These are phyloP conservation scores for Xylaria multiplex DNA, from an alignment of 2,329 filamentous ascomycete species.

Conservation along the genomic window DNA sequence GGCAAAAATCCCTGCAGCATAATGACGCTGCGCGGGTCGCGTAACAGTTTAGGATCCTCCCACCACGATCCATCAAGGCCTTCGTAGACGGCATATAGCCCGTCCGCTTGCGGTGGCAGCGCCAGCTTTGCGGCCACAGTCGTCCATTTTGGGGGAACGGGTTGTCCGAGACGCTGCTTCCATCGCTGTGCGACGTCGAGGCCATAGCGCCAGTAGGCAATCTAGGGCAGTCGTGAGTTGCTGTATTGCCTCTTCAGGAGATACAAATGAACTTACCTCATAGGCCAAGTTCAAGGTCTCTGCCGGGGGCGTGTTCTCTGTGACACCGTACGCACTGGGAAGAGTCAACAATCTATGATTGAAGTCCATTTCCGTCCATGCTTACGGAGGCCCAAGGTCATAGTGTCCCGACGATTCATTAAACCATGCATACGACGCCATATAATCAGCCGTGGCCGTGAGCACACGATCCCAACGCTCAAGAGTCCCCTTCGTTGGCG, in stretches of 20 bases:
- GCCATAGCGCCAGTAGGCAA: conserved; percentile 62
- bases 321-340: conserved; percentile 57
- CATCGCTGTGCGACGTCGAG: conserved; percentile 57
- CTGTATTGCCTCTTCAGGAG: neutral
- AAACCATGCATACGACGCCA: conserved; percentile 49
- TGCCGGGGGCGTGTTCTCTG: conserved; percentile 61
- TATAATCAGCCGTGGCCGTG: conserved; percentile 47
- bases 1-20: conserved; percentile 59
- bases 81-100: conserved; percentile 59
- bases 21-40: conserved; percentile 57
- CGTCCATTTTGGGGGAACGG: conserved; percentile 54
- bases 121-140: conserved; percentile 56
- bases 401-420: conserved; percentile 46
- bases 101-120: conserved; percentile 54
- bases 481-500: conserved; percentile 42
- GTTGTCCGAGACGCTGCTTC: conserved; percentile 53
- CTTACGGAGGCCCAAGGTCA: conserved; percentile 58
- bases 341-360: neutral
- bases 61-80: conserved; percentile 59
- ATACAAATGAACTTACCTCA: conserved; percentile 47
- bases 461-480: conserved; percentile 45
- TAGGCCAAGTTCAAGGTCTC: conserved; percentile 60
- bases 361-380: neutral
- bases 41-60: conserved; percentile 50
- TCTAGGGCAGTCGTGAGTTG: conserved; percentile 3